phyloP scores from a whole-genome alignment of 768 basidiomycete genomes.

The Naganishia onofrii region DNA sequence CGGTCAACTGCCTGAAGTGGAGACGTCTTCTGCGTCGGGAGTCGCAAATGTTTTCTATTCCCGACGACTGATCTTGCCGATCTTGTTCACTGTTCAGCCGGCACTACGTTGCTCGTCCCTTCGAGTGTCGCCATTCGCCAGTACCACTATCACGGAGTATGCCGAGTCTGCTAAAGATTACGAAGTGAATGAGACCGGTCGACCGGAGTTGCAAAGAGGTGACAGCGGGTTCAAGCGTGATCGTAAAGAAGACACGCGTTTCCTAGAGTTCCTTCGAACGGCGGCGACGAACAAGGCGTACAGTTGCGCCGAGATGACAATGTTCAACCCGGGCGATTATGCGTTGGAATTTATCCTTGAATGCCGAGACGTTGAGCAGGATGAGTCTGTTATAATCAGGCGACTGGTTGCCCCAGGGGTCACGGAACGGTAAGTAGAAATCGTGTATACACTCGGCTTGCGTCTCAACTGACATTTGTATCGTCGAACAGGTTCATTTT shows the following conservation, averaged over 20 bases:
- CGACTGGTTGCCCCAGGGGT: slow-evolving; percentile 81
- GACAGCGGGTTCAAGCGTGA: slow-evolving; percentile 20
- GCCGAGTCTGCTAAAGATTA: background rate
- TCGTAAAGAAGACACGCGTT: background rate
- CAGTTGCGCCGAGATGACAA: slow-evolving; percentile 5
- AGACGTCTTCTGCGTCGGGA: background rate
- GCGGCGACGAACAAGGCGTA: background rate
- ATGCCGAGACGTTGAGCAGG: slow-evolving; percentile 11
- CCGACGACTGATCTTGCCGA: slow-evolving; percentile 80
- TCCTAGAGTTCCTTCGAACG: background rate
- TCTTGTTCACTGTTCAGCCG: slow-evolving; percentile 90
- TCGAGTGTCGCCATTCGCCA: background rate
- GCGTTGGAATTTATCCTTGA: slow-evolving; percentile 21
- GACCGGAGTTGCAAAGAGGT: background rate
- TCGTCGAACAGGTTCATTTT: slow-evolving; percentile 37
- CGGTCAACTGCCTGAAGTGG: slow-evolving; percentile 59
- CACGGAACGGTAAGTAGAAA: slow-evolving; percentile 69
- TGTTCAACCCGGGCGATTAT: slow-evolving; percentile 21
- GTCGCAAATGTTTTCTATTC: slow-evolving; percentile 67
- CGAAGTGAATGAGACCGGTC: background rate
- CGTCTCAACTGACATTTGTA: no score
- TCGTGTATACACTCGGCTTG: slow-evolving; percentile 56
- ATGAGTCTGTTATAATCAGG: slow-evolving; percentile 39
- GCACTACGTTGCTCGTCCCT: slow-evolving; percentile 59
- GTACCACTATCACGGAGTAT: no score